phyloP scores from a whole-genome alignment of 129 eudicot species.

The Pulicaria dysenterica region DNA sequence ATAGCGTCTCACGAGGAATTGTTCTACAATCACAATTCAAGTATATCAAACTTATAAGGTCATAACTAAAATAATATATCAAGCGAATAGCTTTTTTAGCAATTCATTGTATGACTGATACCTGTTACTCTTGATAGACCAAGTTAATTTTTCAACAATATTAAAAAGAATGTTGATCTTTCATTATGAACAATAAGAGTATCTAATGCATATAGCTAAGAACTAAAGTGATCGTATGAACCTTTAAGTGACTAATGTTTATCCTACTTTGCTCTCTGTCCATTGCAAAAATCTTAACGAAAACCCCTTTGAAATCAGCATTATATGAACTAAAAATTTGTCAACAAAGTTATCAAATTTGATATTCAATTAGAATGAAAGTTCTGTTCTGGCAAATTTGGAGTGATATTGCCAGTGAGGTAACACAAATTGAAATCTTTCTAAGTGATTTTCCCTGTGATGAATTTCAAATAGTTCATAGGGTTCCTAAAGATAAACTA shows the following conservation, averaged over 20 bases:
- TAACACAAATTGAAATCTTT: not conserved
- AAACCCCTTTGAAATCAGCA: too few species aligned
- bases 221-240: too few species aligned
- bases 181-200: too few species aligned
- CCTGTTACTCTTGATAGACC: not conserved
- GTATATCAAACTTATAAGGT: not conserved
- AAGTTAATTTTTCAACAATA: not conserved
- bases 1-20: slow-evolving; percentile 53
- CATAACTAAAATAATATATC: not conserved
- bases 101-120: not conserved
- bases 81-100: not conserved
- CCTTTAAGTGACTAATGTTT: too few species aligned
- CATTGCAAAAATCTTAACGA: too few species aligned
- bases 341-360: too few species aligned
- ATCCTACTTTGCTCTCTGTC: too few species aligned
- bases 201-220: too few species aligned
- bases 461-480: not conserved
- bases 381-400: too few species aligned
- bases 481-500: not conserved
- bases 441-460: not conserved
- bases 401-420: too few species aligned
- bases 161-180: not conserved
- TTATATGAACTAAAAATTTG: too few species aligned
- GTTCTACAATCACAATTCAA: slow-evolving; percentile 53
- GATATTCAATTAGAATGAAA: too few species aligned